phyloP scores from a whole-genome alignment of 768 basidiomycete genomes.

The Lactarius deliciosus region DNA sequence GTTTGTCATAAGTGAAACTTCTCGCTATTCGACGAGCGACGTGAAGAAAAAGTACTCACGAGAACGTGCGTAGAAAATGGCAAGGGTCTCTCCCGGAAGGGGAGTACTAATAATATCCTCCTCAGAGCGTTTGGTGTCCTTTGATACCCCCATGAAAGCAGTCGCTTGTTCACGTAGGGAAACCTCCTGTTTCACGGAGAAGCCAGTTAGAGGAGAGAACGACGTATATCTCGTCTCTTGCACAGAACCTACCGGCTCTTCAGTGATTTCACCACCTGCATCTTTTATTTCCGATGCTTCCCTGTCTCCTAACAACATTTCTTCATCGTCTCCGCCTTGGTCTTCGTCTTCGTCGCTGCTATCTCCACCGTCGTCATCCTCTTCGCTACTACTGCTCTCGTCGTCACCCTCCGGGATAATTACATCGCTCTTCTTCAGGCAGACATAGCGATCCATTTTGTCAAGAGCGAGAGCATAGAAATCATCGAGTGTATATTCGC shows the following conservation, averaged over 20 bases:
- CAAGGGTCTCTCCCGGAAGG: slow-evolving; percentile 78
- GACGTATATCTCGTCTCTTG: slow-evolving; percentile 4
- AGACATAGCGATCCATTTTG: slow-evolving; percentile 76
- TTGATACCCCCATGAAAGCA: slow-evolving; percentile 64
- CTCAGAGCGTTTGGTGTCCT: slow-evolving; percentile 53
- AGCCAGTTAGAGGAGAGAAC: not conserved
- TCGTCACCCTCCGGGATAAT: slow-evolving; percentile 61
- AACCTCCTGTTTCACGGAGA: slow-evolving; percentile 32
- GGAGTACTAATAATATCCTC: slow-evolving; percentile 81
- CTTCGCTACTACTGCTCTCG: slow-evolving; percentile 61
- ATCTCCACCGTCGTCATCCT: slow-evolving; percentile 56
- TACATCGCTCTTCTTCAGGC: slow-evolving; percentile 66
- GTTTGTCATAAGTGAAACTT: not conserved
- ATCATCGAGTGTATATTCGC: slow-evolving; percentile 88
- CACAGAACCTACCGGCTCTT: slow-evolving; percentile 29
- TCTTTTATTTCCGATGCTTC: slow-evolving; percentile 31
- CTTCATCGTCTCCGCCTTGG: slow-evolving; percentile 38
- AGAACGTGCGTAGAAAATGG: slow-evolving; percentile 79
- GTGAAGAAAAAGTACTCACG: slow-evolving; percentile 45
- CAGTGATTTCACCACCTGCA: slow-evolving; percentile 32
- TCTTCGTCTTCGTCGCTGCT: slow-evolving; percentile 46
- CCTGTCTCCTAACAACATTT: slow-evolving; percentile 37
- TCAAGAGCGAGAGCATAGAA: slow-evolving; percentile 80
- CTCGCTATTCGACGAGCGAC: slow-evolving; percentile 6
- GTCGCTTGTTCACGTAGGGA: slow-evolving; percentile 45